Percentiles rank a stretch among this genome's conserved stretches.
Conservation (phyloP, 768 basidiomycete genomes). For the Lepiota brunneoincarnata region DNA sequence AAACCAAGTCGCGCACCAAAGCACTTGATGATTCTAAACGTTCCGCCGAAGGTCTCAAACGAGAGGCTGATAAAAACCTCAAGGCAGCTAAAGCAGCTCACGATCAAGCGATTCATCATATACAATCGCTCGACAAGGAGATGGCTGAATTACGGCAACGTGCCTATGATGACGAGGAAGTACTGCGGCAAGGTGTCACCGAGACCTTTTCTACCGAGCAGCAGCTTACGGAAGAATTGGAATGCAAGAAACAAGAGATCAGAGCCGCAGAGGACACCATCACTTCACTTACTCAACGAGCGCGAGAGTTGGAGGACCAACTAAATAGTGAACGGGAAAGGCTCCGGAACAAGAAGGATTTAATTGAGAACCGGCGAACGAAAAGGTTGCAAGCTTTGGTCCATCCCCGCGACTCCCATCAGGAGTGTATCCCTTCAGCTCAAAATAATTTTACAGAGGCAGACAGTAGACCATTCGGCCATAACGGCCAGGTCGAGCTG, state of each 20-base stretch:
- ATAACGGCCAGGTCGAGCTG: neutral
- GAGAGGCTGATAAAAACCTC: slow-evolving; percentile 88
- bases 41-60: slow-evolving; percentile 70
- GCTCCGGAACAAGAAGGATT: slow-evolving; percentile 33
- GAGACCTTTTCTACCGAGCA: slow-evolving; percentile 50
- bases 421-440: neutral
- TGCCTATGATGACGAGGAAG: slow-evolving; percentile 51
- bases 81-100: slow-evolving; percentile 64
- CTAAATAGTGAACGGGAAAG: slow-evolving; percentile 62
- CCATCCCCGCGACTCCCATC: neutral
- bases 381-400: neutral
- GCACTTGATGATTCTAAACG: slow-evolving; percentile 84
- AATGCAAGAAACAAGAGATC: slow-evolving; percentile 58
- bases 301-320: slow-evolving; percentile 72
- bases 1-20: slow-evolving; percentile 83
- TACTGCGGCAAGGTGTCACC: slow-evolving; percentile 42
- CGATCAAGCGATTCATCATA: slow-evolving; percentile 56
- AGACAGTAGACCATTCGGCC: neutral
- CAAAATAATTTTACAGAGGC: neutral
- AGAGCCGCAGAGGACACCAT: slow-evolving; percentile 67
- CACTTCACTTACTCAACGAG: slow-evolving; percentile 56
- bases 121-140: slow-evolving; percentile 60
- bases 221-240: slow-evolving; percentile 50
- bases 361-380: slow-evolving; percentile 1
- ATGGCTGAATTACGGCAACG: slow-evolving; percentile 54